phyloP scores from a whole-genome alignment of 495 filamentous ascomycete species.

The Aspergillus hancockii region DNA sequence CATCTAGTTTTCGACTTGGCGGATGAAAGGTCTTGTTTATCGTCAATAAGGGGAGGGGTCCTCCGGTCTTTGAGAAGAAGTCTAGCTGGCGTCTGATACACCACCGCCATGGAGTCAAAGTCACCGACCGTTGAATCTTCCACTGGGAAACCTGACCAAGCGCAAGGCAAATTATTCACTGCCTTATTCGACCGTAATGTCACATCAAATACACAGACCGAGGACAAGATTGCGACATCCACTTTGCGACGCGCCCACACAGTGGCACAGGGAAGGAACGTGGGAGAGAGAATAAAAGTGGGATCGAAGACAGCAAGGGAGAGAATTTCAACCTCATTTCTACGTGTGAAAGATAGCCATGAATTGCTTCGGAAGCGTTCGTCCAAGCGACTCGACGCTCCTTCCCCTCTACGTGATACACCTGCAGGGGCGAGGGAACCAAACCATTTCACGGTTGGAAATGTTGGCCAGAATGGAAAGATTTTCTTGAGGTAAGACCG shows the following conservation, averaged over 20 bases:
- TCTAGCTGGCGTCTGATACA: not conserved
- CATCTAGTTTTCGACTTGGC: conserved; percentile 11
- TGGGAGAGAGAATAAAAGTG: conserved; percentile 33
- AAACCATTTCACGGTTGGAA: conserved; percentile 88
- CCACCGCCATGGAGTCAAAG: conserved; percentile 18
- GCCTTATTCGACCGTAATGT: conserved; percentile 15
- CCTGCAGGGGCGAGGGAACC: conserved; percentile 50
- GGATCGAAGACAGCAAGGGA: conserved; percentile 35
- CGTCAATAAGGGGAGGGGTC: conserved; percentile 5
- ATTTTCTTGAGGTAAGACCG: conserved; percentile 85
- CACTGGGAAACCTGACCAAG: conserved; percentile 14
- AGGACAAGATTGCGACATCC: conserved; percentile 25
- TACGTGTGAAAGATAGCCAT: conserved; percentile 49
- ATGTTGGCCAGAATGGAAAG: conserved; percentile 89
- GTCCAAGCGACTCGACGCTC: conserved; percentile 38
- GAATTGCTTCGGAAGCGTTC: conserved; percentile 47
- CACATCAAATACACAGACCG: conserved; percentile 14
- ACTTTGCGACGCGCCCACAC: conserved; percentile 46
- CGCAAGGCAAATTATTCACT: not conserved
- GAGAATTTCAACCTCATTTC: conserved; percentile 33
- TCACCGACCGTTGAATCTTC: conserved; percentile 9
- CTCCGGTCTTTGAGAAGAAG: not conserved
- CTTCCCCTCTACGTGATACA: conserved; percentile 32
- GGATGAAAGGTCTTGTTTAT: conserved; percentile 6
- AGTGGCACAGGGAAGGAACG: conserved; percentile 37